Evolutionary conservation across 2,329 filamentous ascomycete species (phyloP), one percentile per base, ranked within the genome.

Genomic region (Paracoccidioides brasiliensis): DNA sequence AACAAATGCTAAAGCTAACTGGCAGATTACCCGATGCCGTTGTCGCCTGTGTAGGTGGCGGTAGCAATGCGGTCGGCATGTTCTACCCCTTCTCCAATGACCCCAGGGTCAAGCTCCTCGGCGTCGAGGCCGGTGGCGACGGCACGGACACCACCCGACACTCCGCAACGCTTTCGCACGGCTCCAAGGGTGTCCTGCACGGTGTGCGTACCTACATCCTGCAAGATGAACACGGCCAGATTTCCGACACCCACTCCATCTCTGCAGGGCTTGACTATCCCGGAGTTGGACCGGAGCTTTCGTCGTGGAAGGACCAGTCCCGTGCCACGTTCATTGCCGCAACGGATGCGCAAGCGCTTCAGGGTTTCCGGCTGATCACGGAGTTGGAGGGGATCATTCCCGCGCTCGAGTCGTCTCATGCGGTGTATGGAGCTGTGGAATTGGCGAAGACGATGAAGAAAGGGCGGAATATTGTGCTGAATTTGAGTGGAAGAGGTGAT

Each of bases 201-300:
- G 93, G 93, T 61, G 93, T 97, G 22, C 84, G 90, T 63, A 98
- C 93, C 3, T 98, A 98, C 69, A 84, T 98, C 30, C 81, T 98
- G 15, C 93, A 98, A 74, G 84, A 95, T 74, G 78, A 86, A 69
- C 82, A 96, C 70, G 93, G 93, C 4, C 93, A 98, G 73, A 95
- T 98, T 66, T 79, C 80, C 57, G 90, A 97, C 64, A 98, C 93
- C 2, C 93, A 98, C 75, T 97, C 91, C 35, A 85, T 98, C 56
- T 97, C 91, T 28, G 93, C 93, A 3, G 93, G 93, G 59, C 83
- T 98, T 5, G 93, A 98, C 73, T 98, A 98, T 70, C 93, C 93
- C 0, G 93, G 91, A 68, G 93, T 98, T 33, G 93, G 93, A 0
- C 93, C 93, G 2, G 93, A 98, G 72, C 79, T 98, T 54, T 83